Evolutionary conservation across 257 asterid species (phyloP).

Genomic region (Solanum pennellii): DNA sequence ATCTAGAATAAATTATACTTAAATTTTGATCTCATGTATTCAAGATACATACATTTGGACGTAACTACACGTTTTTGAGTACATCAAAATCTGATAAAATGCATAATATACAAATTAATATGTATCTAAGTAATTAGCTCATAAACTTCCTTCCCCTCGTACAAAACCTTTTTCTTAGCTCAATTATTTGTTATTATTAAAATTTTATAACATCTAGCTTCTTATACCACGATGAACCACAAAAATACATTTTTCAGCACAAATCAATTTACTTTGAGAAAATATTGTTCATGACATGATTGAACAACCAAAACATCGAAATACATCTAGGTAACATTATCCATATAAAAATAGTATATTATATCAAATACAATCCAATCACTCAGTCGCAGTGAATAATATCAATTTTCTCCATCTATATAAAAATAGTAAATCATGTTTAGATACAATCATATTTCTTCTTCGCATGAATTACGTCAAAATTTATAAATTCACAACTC

Average conservation of each 20-base stretch:
- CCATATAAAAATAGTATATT: background rate
- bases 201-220: background rate
- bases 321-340: background rate
- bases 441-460: background rate
- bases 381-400: background rate
- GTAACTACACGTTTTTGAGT: accelerated
- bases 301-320: background rate
- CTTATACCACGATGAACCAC: background rate
- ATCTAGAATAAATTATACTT: too few relatives aligned
- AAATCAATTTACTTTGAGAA: too few relatives aligned
- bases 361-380: background rate
- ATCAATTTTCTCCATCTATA: background rate
- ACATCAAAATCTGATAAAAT: background rate
- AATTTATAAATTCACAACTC: background rate
- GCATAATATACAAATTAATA: background rate
- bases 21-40: background rate
- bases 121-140: background rate
- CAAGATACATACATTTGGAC: accelerated
- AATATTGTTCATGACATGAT: background rate
- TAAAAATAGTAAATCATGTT: background rate
- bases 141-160: background rate
- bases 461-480: background rate
- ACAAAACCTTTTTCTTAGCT: background rate
- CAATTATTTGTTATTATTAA: background rate
- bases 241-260: background rate